Conservation (phyloP, 225 moss, liverwort and hornwort genomes). For the Physcomitrellopsis africana region DNA sequence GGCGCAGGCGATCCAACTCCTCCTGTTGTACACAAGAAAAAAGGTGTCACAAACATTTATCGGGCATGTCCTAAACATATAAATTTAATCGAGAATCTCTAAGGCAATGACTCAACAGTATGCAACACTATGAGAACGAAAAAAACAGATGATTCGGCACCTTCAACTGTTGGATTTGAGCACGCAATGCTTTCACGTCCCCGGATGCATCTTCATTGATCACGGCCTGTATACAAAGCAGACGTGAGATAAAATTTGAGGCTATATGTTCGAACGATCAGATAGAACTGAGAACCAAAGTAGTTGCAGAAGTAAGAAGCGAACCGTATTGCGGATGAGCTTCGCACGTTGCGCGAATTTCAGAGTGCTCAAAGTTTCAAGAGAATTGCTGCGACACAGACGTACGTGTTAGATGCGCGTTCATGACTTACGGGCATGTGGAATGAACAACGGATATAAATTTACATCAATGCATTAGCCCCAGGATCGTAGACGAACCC, state of each 20-base stretch:
- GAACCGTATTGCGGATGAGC: constrained; percentile 75
- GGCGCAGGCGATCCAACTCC: constrained; percentile 84
- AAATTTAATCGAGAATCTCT: background rate
- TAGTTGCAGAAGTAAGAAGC: background rate
- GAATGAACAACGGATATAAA: background rate
- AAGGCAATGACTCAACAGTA: background rate
- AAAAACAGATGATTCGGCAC: constrained; percentile 28
- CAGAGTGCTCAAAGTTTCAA: constrained; percentile 74
- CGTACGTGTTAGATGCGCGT: background rate
- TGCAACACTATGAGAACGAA: background rate
- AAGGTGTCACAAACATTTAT: background rate
- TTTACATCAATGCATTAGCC: background rate
- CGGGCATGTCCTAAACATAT: background rate
- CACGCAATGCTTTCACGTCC: constrained; percentile 83
- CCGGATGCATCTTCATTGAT: constrained; percentile 89
- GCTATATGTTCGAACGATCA: too few relatives aligned
- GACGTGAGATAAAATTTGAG: background rate
- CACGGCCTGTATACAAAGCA: constrained; percentile 67
- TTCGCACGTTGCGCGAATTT: constrained; percentile 82
- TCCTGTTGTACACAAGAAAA: constrained; percentile 43
- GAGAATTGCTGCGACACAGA: constrained; percentile 45
- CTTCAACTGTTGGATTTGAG: constrained; percentile 85
- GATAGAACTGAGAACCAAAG: too few relatives aligned
- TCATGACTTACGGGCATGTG: too few relatives aligned
- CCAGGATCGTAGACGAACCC: constrained; percentile 41